Evolutionary conservation across 2,329 filamentous ascomycete genomes (phyloP), one percentile per base, ranked within the genome.

Genomic region (Triangularia verruculosa): DNA sequence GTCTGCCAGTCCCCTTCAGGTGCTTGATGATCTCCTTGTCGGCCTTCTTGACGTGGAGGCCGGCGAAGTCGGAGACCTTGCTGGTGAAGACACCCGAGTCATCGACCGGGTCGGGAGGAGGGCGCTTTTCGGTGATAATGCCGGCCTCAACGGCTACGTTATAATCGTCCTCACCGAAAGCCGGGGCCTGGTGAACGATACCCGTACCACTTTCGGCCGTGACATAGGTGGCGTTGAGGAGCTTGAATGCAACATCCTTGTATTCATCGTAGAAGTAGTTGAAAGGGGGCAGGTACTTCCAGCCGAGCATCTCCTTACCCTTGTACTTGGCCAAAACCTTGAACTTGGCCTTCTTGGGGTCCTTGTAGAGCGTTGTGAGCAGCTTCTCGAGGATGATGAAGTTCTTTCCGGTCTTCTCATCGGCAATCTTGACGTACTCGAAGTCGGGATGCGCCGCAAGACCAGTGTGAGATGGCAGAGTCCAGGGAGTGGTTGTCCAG

Each of bases 131-230:
- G 66, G 78, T 89, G 73, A 97, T 89, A 70, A 96, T 84, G 51
- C 92, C 93, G 54, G 86, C 82, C 63, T 89, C 87, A 65, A 93
- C 76, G 8, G 90, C 91, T 64, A 95, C 87, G 69, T 89, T 89
- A 81, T 96, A 97, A 88, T 98, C 94, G 68, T 97, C 94, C 78
- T 97, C 92, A 84, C 94, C 94, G 73, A 94, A 97, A 0, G 93
- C 92, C 2, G 94, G 94, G 4, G 94, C 86, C 77, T 97, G 93
- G 77, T 98, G 94, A 53, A 98, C 94, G 67, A 98, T 90, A 73
- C 94, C 94, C 32, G 92, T 92, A 87, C 94, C 94, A 72, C 92
- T 93, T 65, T 95, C 93, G 28, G 90, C 87, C 25, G 91, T 95
- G 63, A 97, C 93, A 72, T 97, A 97, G 6, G 83, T 87, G 39